A percentile compares a stretch with the other conserved stretches of the same genome.
phyloP scores from a whole-genome alignment of 768 basidiomycete species.

The Imleria badia region DNA sequence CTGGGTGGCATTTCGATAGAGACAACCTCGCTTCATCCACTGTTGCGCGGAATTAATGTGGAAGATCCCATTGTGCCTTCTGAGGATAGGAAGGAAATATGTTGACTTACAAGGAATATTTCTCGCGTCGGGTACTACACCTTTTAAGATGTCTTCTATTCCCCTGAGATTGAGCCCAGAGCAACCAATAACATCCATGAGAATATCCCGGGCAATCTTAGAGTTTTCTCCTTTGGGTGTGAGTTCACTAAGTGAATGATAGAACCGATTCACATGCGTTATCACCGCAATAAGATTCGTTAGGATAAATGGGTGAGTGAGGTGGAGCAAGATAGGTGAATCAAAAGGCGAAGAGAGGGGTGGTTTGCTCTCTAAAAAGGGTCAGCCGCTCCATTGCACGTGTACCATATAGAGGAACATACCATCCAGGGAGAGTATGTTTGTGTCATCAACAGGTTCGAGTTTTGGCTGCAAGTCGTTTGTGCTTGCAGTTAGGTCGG shows the following conservation, averaged over 20 bases:
- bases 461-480: constrained; percentile 21
- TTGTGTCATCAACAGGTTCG: constrained; percentile 28
- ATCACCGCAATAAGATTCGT: constrained; percentile 49
- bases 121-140: constrained; percentile 29
- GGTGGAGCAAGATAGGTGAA: constrained; percentile 51
- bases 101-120: constrained; percentile 26
- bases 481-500: constrained; percentile 10
- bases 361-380: constrained; percentile 25
- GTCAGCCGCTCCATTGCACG: constrained; percentile 41
- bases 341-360: constrained; percentile 24
- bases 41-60: constrained; percentile 22
- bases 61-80: too few relatives aligned
- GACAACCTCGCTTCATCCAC: constrained; percentile 51
- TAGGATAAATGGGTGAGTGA: constrained; percentile 63
- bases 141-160: constrained; percentile 48
- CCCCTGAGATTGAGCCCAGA: constrained; percentile 62
- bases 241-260: constrained; percentile 49
- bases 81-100: not conserved
- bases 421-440: constrained; percentile 28
- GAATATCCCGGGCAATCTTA: constrained; percentile 59
- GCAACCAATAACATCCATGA: constrained; percentile 61
- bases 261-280: constrained; percentile 58
- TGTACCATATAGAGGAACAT: constrained; percentile 23
- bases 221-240: constrained; percentile 60
- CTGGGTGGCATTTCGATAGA: constrained; percentile 61